Base-by-base conservation (phyloP, 495 filamentous ascomycete genomes). In the Daldinia concentrica region DNA sequence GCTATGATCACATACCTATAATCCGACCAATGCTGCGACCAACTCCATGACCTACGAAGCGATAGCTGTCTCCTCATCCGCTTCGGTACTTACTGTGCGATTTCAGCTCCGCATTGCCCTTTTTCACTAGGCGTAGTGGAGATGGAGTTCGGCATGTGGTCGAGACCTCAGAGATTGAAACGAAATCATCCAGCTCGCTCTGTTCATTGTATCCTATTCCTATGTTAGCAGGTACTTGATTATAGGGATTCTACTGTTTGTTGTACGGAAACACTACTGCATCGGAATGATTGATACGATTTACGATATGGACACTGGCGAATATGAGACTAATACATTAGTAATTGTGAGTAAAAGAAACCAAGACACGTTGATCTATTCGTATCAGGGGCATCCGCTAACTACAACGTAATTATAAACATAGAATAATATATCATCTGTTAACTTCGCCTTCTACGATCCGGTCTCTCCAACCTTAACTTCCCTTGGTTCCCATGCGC, bases 321-420 rank as follows among this genome's bases (percentile, higher is more conserved):
- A 84, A 76, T 86, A 85, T 78, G 83, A 84, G 61, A 86, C 83
- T 72, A 86, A 86, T 77, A 80, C 81, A 41, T 69, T 86, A 64
- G 71, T 85, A 74, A 83, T 85, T 76, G 83, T 86, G 64, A 67
- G 81, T 69, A 30, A 12, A 26, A 32, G 9, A 27, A n/a, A n/a
- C 22, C 17, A 22, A 36, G 14, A 19, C 17, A n/a, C 17, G 50
- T n/a, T 30, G 4, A 26, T 19, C 8, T 64, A 14, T 45, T 48
- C 3, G 22, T 39, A 30, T 50, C 11, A n/a, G 36, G 32, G 12
- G 4, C 22, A 34, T 17, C 1, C 57, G 66, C 69, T 78, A 51
- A 78, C 75, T 52, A 11, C 27, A 2, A 9, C n/a, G 45, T n/a
- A 67, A 63, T 45, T 52, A n/a, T 29, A 22, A 22, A 32, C 32